Percentiles rank a stretch among this genome's conserved stretches.
Evolutionary conservation across 164 flowering plant genomes (phyloP).

Genomic region (Brasenia schreberi): DNA sequence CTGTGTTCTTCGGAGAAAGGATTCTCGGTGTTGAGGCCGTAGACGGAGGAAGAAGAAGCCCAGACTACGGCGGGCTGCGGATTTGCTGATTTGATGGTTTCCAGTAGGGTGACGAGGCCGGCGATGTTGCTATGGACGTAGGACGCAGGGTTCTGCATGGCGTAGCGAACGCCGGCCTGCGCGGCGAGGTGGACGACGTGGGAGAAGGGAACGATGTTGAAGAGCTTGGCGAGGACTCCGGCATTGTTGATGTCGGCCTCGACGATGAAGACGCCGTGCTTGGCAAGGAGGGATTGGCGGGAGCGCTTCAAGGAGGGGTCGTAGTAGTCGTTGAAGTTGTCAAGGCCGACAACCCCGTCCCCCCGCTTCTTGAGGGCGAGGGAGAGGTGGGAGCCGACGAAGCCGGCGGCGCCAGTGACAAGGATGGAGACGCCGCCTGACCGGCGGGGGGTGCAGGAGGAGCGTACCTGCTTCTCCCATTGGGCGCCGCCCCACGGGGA

Average conservation of each 20-base stretch:
- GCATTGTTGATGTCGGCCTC: slow-evolving; percentile 73
- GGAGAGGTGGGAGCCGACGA: slow-evolving; percentile 47
- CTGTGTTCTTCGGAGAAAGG: slow-evolving; percentile 73
- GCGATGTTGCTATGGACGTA: slow-evolving; percentile 61
- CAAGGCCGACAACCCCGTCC: slow-evolving; percentile 89
- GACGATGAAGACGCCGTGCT: slow-evolving; percentile 57
- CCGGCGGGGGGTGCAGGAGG: slow-evolving; percentile 44
- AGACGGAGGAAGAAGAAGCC: slow-evolving; percentile 90
- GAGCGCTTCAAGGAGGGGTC: slow-evolving; percentile 69
- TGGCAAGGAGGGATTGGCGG: slow-evolving; percentile 35
- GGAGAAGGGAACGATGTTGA: slow-evolving; percentile 74
- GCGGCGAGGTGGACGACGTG: slow-evolving; percentile 93
- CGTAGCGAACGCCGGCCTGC: slow-evolving; percentile 90
- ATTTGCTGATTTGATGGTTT: slow-evolving; percentile 49
- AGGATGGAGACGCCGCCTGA: slow-evolving; percentile 37
- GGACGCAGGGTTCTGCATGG: slow-evolving; percentile 82
- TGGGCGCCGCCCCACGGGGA: slow-evolving; percentile 17
- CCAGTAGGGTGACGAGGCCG: slow-evolving; percentile 66
- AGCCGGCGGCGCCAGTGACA: slow-evolving; percentile 50
- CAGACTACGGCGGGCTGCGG: slow-evolving; percentile 90
- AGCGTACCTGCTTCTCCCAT: slow-evolving; percentile 39
- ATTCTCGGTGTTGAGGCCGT: slow-evolving; percentile 63
- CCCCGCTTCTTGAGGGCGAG: slow-evolving; percentile 80
- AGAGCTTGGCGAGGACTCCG: slow-evolving; percentile 38
- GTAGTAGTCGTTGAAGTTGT: slow-evolving; percentile 79